phyloP scores from a whole-genome alignment of 2,329 filamentous ascomycete genomes.

The Talaromyces pinophilus region DNA sequence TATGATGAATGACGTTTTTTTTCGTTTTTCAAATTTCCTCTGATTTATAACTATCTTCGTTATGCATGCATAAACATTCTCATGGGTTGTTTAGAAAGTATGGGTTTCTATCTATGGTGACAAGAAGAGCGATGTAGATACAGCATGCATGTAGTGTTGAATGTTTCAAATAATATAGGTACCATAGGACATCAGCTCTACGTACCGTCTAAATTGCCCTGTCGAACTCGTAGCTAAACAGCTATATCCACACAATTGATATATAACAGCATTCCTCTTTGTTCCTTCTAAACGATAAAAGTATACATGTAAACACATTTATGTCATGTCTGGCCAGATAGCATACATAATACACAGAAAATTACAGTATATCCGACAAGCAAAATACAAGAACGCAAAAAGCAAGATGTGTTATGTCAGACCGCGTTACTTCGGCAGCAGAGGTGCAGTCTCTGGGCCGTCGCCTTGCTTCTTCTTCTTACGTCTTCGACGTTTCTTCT shows the following conservation, averaged over 20 bases:
- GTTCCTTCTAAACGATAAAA: background rate
- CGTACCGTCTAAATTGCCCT: background rate
- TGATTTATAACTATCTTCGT: background rate
- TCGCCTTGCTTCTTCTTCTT: constrained; percentile 28
- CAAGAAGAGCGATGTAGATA: background rate
- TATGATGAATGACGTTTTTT: constrained; percentile 11
- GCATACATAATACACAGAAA: background rate
- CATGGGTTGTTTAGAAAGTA: background rate
- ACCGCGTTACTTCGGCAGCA: constrained; percentile 23
- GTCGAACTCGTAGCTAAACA: background rate
- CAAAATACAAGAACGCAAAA: background rate
- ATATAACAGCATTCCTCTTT: background rate
- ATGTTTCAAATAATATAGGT: background rate
- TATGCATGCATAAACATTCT: background rate
- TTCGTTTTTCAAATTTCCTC: too few relatives aligned
- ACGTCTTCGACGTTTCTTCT: constrained; percentile 33
- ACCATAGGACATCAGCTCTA: background rate
- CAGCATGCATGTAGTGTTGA: background rate
- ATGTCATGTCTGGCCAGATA: constrained; percentile 1
- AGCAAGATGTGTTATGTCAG: background rate
- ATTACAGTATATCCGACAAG: background rate
- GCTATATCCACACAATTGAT: background rate
- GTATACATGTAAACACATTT: background rate
- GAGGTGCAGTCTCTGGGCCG: constrained; percentile 27
- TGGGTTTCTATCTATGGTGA: background rate